Conservation (phyloP, 352 stramenopile genomes). For the Phytophthora pistaciae region DNA sequence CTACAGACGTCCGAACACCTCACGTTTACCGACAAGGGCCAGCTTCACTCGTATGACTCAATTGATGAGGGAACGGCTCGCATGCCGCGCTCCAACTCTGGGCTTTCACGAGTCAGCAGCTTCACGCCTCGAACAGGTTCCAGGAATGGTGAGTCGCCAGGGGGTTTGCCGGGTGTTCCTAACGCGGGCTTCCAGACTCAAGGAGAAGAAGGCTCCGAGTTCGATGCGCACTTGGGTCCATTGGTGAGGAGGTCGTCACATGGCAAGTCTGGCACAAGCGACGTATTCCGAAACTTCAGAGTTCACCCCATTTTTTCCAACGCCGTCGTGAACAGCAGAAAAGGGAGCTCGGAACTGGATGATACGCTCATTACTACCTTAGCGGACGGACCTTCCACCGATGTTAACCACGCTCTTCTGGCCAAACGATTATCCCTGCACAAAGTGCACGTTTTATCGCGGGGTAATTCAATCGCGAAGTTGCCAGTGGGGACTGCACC, state of each 20-base stretch:
- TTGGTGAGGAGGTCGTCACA: constrained; percentile 27
- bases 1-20: constrained; percentile 15
- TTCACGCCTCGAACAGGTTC: constrained; percentile 4
- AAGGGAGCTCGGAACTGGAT: not conserved
- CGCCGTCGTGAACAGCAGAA: not conserved
- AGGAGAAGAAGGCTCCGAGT: not conserved
- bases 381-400: constrained; percentile 12
- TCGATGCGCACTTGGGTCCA: not conserved
- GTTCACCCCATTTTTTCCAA: constrained; percentile 28
- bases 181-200: not conserved
- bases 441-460: constrained; percentile 22
- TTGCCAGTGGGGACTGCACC: not conserved
- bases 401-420: constrained; percentile 7
- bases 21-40: not conserved
- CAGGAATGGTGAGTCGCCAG: not conserved
- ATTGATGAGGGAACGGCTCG: constrained; percentile 1
- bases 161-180: not conserved
- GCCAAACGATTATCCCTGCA: constrained; percentile 31
- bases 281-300: constrained; percentile 8
- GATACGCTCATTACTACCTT: constrained; percentile 7
- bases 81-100: not conserved
- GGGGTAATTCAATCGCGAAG: constrained; percentile 13
- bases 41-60: constrained; percentile 8
- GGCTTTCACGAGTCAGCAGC: constrained; percentile 12
- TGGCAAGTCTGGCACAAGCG: constrained; percentile 6